A percentile compares a stretch with the other conserved stretches of the same genome.
These are phyloP conservation scores for Albifimbria verrucaria DNA, from an alignment of 2,329 filamentous ascomycete species.

Conservation along the genomic window DNA sequence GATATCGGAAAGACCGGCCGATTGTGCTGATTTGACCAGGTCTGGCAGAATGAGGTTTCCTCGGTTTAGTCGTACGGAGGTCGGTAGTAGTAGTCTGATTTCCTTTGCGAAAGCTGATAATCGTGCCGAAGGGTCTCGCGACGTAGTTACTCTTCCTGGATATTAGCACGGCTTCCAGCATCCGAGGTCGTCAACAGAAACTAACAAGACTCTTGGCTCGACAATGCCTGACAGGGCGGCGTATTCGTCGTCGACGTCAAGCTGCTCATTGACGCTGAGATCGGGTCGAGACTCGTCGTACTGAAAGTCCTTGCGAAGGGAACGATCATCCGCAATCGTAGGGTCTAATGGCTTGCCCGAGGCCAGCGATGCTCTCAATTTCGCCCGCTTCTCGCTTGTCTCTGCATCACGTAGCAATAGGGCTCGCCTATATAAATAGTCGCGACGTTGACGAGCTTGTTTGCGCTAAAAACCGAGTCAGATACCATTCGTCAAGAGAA, in stretches of 20 bases:
- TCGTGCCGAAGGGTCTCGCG: slow-evolving; percentile 79
- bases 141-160: slow-evolving; percentile 68
- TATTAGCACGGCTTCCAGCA: background rate
- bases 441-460: slow-evolving; percentile 38
- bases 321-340: slow-evolving; percentile 80
- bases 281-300: slow-evolving; percentile 84
- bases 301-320: slow-evolving; percentile 81
- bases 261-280: slow-evolving; percentile 61
- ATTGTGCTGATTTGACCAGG: slow-evolving; percentile 76
- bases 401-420: slow-evolving; percentile 86
- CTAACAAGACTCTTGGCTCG: slow-evolving; percentile 74
- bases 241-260: slow-evolving; percentile 87
- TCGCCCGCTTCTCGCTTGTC: slow-evolving; percentile 85
- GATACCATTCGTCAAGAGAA: slow-evolving; percentile 4
- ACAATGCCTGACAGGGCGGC: slow-evolving; percentile 85
- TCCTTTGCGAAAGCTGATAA: slow-evolving; percentile 92
- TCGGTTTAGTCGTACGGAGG: slow-evolving; percentile 82
- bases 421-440: slow-evolving; percentile 82
- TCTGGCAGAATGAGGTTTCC: slow-evolving; percentile 87
- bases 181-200: background rate
- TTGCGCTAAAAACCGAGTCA: slow-evolving; percentile 31
- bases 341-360: slow-evolving; percentile 83
- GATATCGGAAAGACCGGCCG: slow-evolving; percentile 78
- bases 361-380: slow-evolving; percentile 81
- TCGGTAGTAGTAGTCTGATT: slow-evolving; percentile 78